phyloP scores from a whole-genome alignment of 2,329 filamentous ascomycete genomes.

The Bipolaris zeicola region DNA sequence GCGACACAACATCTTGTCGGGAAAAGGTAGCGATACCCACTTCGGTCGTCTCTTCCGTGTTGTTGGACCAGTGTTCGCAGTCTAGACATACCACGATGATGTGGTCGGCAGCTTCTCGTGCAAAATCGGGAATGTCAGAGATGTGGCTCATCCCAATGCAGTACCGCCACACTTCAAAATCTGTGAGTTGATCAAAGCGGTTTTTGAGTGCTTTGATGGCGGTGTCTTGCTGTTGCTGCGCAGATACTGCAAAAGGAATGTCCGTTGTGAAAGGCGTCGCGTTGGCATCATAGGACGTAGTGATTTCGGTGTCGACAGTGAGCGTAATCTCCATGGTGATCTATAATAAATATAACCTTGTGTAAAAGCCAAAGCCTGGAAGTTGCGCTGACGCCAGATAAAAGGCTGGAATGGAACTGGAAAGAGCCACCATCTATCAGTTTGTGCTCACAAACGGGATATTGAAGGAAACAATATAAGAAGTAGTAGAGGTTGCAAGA shows the following conservation, averaged over 20 bases:
- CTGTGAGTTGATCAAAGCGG: conserved; percentile 3
- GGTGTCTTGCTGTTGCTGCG: not conserved
- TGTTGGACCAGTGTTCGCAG: conserved; percentile 30
- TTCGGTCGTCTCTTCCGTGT: conserved; percentile 30
- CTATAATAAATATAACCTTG: not conserved
- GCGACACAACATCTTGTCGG: conserved; percentile 1
- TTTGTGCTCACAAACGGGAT: not conserved
- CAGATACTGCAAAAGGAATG: not conserved
- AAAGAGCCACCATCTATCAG: not conserved
- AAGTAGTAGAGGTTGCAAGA: not conserved
- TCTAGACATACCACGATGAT: conserved; percentile 29
- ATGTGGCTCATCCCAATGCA: conserved; percentile 9
- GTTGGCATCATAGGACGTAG: not conserved
- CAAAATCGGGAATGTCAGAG: conserved; percentile 3
- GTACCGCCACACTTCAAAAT: conserved; percentile 11
- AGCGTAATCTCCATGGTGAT: not conserved
- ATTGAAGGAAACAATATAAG: not conserved
- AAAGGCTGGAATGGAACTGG: not conserved
- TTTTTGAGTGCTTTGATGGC: not conserved
- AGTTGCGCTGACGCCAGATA: not conserved
- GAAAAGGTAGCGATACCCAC: conserved; percentile 25
- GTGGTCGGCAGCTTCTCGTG: conserved; percentile 15
- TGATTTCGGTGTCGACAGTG: not conserved
- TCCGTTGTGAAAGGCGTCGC: not conserved
- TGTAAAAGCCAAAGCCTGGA: not conserved